phyloP scores from a whole-genome alignment of 306 rosid species.

The Casuarina cunninghamiana region DNA sequence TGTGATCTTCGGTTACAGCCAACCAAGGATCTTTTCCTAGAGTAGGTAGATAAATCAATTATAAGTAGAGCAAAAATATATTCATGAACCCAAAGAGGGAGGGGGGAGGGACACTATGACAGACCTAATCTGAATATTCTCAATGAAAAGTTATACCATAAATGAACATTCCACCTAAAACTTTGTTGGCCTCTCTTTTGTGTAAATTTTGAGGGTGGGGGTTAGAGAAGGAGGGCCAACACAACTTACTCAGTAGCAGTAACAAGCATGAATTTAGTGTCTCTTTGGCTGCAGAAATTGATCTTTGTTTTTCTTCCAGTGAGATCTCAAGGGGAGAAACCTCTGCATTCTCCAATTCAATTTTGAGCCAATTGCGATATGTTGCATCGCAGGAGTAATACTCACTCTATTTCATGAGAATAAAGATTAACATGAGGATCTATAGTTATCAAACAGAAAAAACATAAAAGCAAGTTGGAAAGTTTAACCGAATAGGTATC shows the following conservation, averaged over 20 bases:
- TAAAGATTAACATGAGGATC: slow-evolving; percentile 11
- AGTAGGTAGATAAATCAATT: slow-evolving; percentile 28
- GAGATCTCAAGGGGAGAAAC: slow-evolving; percentile 64
- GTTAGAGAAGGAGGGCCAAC: slow-evolving; percentile 15
- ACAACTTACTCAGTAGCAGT: slow-evolving; percentile 70
- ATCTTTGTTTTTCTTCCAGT: slow-evolving; percentile 73
- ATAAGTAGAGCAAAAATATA: neutral
- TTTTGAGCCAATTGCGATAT: slow-evolving; percentile 96
- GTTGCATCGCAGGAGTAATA: slow-evolving; percentile 96
- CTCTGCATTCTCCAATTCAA: slow-evolving; percentile 78
- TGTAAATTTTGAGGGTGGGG: too few relatives aligned
- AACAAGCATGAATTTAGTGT: slow-evolving; percentile 68
- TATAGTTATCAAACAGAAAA: slow-evolving; percentile 19
- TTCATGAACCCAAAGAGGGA: neutral
- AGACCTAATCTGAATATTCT: neutral
- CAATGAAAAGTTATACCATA: neutral
- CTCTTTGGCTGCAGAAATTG: slow-evolving; percentile 74
- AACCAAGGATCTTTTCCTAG: slow-evolving; percentile 84
- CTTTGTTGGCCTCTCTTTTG: slow-evolving; percentile 10
- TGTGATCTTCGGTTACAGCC: slow-evolving; percentile 41
- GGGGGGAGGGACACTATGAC: neutral
- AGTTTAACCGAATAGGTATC: slow-evolving; percentile 9
- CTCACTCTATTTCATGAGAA: slow-evolving; percentile 58
- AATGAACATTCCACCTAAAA: slow-evolving; percentile 5
- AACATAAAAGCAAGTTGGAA: slow-evolving; percentile 15